A percentile compares a stretch with the other conserved stretches of the same genome.
These are phyloP conservation scores for Pholiota conissans DNA, from an alignment of 768 basidiomycete genomes.

Conservation along the genomic window DNA sequence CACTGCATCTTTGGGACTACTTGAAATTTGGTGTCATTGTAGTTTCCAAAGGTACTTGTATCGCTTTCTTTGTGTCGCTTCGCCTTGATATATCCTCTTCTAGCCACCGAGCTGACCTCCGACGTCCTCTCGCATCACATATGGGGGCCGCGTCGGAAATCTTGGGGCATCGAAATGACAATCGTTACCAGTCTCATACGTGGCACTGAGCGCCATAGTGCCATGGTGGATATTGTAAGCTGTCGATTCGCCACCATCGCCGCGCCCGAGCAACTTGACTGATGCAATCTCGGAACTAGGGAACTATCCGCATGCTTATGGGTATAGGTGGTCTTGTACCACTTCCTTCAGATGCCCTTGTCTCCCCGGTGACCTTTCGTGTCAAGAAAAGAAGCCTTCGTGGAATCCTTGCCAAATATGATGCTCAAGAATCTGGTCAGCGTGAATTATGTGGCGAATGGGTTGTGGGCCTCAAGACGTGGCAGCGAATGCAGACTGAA, in stretches of 20 bases:
- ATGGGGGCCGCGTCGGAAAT: constrained; percentile 84
- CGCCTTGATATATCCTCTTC: constrained; percentile 4
- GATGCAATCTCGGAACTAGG: constrained; percentile 25
- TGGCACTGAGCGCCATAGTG: constrained; percentile 77
- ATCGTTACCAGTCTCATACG: constrained; percentile 84
- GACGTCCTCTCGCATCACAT: constrained; percentile 80
- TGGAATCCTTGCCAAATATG: constrained; percentile 78
- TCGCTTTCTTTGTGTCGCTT: background rate
- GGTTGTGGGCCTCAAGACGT: constrained; percentile 92
- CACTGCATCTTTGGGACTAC: constrained; percentile 65
- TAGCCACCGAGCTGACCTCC: constrained; percentile 50
- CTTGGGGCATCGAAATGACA: constrained; percentile 96
- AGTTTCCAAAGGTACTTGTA: constrained; percentile 59
- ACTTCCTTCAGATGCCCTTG: constrained; percentile 87
- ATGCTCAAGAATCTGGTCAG: constrained; percentile 70
- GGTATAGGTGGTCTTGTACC: constrained; percentile 80
- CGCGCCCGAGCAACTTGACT: background rate
- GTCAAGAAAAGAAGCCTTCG: constrained; percentile 72
- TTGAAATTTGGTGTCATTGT: constrained; percentile 73
- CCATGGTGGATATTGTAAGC: constrained; percentile 79
- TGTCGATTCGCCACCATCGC: background rate
- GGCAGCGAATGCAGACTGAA: constrained; percentile 83
- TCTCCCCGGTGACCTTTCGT: constrained; percentile 91
- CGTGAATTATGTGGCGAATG: constrained; percentile 93
- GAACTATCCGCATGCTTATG: constrained; percentile 63